Conservation (phyloP, 1,284 basidiomycete genomes). For the Wallemia hederae region DNA sequence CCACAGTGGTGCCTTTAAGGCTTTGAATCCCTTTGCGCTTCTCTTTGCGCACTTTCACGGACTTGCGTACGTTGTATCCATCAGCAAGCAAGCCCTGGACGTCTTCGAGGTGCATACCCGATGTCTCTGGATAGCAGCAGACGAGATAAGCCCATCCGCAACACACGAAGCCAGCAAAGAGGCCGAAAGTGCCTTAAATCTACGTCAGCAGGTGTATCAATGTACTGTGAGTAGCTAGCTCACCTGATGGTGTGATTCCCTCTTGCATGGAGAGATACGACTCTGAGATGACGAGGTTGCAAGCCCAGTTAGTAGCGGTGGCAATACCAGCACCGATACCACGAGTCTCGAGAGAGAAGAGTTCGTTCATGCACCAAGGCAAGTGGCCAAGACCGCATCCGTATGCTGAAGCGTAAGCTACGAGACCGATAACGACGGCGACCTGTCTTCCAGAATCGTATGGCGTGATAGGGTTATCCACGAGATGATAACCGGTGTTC, state of each 20-base stretch:
- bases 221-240: background rate
- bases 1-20: background rate
- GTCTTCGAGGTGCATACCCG: constrained; percentile 17
- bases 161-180: constrained; percentile 15
- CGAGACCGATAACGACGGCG: constrained; percentile 15
- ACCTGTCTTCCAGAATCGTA: constrained; percentile 7
- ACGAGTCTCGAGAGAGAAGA: constrained; percentile 15
- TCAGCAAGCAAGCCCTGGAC: constrained; percentile 14
- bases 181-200: constrained; percentile 12
- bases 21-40: constrained; percentile 5
- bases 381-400: constrained; percentile 16
- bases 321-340: constrained; percentile 13
- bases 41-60: constrained; percentile 12
- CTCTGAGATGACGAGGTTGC: constrained; percentile 9
- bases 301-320: constrained; percentile 12
- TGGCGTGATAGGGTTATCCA: constrained; percentile 7
- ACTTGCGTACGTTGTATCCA: constrained; percentile 16
- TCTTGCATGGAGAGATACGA: constrained; percentile 11
- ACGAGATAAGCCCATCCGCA: constrained; percentile 7
- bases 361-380: constrained; percentile 15
- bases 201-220: constrained; percentile 1
- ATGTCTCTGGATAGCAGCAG: constrained; percentile 18
- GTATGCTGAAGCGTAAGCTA: constrained; percentile 14
- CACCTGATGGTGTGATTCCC: constrained; percentile 11
- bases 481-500: constrained; percentile 8